Evolutionary conservation across 768 basidiomycete genomes (phyloP).

Genomic region (Trametes meyenii): DNA sequence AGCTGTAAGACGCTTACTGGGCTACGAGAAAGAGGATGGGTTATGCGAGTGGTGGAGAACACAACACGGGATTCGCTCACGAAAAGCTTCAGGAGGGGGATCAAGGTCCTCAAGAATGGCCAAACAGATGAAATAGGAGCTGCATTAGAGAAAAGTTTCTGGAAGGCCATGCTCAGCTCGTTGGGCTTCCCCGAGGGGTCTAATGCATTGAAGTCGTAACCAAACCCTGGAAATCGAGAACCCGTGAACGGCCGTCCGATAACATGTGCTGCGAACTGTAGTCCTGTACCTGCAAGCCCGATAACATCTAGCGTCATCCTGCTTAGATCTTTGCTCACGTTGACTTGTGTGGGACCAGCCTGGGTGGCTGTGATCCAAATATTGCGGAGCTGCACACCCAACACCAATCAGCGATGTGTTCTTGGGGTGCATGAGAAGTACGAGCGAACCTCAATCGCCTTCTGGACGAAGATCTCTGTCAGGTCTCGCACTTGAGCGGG

Average conservation of each 20-base stretch:
- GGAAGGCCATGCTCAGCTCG: conserved; percentile 37
- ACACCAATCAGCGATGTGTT: neutral
- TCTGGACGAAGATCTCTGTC: conserved; percentile 58
- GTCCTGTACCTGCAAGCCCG: conserved; percentile 39
- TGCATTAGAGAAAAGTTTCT: conserved; percentile 22
- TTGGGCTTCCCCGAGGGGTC: conserved; percentile 29
- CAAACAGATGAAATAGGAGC: neutral
- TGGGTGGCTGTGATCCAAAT: conserved; percentile 7
- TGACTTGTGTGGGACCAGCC: conserved; percentile 26
- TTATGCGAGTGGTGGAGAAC: neutral
- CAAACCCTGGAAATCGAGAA: conserved; percentile 32
- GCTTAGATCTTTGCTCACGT: conserved; percentile 38
- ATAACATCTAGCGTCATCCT: conserved; percentile 44
- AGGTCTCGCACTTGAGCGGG: conserved; percentile 58
- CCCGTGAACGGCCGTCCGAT: neutral
- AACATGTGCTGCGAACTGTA: neutral
- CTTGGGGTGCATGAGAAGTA: neutral
- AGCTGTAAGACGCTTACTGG: neutral
- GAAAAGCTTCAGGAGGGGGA: conserved; percentile 28
- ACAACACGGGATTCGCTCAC: conserved; percentile 4
- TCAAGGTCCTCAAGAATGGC: neutral
- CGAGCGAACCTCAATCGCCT: conserved; percentile 48
- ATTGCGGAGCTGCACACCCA: conserved; percentile 8
- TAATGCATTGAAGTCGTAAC: conserved; percentile 39
- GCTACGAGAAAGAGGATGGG: neutral